Evolutionary conservation across 805 yeast genomes (phyloP).

Genomic region (Sugiyamaella marilandica): DNA sequence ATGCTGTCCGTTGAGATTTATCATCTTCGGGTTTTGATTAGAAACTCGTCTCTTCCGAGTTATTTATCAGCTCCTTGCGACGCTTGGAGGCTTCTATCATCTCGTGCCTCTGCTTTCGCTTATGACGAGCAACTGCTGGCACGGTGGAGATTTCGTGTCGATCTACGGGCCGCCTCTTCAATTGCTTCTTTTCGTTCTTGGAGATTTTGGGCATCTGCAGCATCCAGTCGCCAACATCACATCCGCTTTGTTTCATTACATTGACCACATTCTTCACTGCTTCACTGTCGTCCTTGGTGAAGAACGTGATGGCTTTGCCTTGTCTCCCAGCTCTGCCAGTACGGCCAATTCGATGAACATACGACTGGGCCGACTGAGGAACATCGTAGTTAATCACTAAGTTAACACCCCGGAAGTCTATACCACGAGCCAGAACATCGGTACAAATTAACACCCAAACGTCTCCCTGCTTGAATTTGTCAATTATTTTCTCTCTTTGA

Average conservation of each 20-base stretch:
- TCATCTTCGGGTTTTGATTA: no score
- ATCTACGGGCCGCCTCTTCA: constrained; percentile 53
- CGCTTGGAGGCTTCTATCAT: constrained; percentile 47
- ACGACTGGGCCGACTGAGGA: constrained; percentile 88
- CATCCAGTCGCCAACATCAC: constrained; percentile 73
- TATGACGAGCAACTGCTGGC: constrained; percentile 59
- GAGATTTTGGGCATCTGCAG: constrained; percentile 59
- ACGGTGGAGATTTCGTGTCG: constrained; percentile 73
- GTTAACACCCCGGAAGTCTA: constrained; percentile 93
- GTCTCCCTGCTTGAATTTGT: constrained; percentile 81
- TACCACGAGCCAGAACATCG: constrained; percentile 93
- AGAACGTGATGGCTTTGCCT: constrained; percentile 88
- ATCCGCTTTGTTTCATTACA: constrained; percentile 92
- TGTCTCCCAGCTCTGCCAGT: constrained; percentile 91
- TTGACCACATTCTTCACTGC: constrained; percentile 80
- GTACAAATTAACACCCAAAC: constrained; percentile 96
- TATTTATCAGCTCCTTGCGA: constrained; percentile 9
- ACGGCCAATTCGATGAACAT: constrained; percentile 97
- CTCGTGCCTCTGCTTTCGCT: constrained; percentile 56
- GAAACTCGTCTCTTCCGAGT: no score
- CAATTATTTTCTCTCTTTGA: constrained; percentile 82
- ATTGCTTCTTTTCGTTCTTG: constrained; percentile 54
- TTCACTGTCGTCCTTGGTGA: constrained; percentile 80
- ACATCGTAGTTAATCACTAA: constrained; percentile 94
- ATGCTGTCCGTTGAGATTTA: no score